Percentiles rank a stretch among this genome's conserved stretches.
Evolutionary conservation across 192 early-diverging fungal genomes (phyloP).

Genomic region (Thamnidium elegans): DNA sequence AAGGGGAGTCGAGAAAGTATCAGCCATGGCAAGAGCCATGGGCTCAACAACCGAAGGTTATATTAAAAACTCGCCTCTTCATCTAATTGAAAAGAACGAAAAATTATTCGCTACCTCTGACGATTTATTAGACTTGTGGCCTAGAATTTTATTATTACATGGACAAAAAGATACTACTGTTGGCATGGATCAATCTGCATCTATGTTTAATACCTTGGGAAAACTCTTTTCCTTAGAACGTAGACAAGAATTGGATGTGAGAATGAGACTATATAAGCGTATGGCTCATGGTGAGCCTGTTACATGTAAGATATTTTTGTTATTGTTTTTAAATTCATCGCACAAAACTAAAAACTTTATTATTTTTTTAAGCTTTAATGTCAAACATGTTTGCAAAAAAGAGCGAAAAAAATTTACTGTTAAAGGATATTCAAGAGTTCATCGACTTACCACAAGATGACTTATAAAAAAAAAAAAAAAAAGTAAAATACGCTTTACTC

Average conservation of each 20-base stretch:
- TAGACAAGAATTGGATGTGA: slow-evolving; percentile 35
- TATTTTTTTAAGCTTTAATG: slow-evolving; percentile 21
- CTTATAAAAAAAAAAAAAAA: background rate
- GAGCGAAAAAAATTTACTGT: slow-evolving; percentile 6
- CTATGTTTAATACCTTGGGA: slow-evolving; percentile 35
- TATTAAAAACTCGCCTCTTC: slow-evolving; percentile 25
- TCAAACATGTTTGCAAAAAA: slow-evolving; percentile 9
- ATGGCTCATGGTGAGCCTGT: slow-evolving; percentile 38
- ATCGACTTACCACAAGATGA: slow-evolving; percentile 17
- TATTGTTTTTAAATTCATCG: background rate
- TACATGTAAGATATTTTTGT: slow-evolving; percentile 21
- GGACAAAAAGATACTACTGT: slow-evolving; percentile 36
- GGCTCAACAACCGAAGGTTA: slow-evolving; percentile 32
- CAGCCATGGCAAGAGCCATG: slow-evolving; percentile 57
- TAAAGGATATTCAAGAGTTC: slow-evolving; percentile 28
- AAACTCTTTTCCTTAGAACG: slow-evolving; percentile 29
- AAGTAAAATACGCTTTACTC: too few relatives aligned
- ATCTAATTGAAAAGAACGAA: slow-evolving; percentile 17
- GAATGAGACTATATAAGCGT: slow-evolving; percentile 36
- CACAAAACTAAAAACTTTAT: too few relatives aligned
- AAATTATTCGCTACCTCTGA: slow-evolving; percentile 25
- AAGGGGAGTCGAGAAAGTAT: slow-evolving; percentile 53
- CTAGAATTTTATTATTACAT: slow-evolving; percentile 36
- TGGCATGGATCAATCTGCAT: slow-evolving; percentile 27
- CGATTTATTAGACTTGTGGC: slow-evolving; percentile 29